Evolutionary conservation across 225 moss, liverwort and hornwort genomes (phyloP).

Genomic region (Lunularia cruciata): DNA sequence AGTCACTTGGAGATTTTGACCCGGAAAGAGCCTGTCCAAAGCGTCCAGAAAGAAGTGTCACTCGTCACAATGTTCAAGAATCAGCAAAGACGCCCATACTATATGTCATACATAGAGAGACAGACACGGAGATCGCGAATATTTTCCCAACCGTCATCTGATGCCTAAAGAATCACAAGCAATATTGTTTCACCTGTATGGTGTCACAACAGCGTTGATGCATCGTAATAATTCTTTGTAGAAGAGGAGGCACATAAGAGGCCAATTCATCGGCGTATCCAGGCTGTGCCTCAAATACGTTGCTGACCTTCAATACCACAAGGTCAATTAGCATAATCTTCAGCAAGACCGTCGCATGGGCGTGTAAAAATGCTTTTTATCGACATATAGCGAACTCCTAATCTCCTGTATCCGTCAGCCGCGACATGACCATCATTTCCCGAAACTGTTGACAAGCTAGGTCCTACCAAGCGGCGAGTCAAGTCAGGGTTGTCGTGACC

Average conservation of each 20-base stretch:
- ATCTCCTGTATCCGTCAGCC: no score
- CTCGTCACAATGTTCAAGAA: neutral
- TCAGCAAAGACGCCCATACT: no score
- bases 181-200: constrained; percentile 60
- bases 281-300: constrained; percentile 73
- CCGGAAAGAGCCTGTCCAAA: constrained; percentile 25
- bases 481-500: constrained; percentile 83
- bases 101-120: no score
- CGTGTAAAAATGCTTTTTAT: no score
- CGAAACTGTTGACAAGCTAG: neutral
- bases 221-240: constrained; percentile 67
- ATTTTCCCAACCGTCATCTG: no score
- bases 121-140: no score
- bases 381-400: no score
- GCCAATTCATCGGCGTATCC: constrained; percentile 61
- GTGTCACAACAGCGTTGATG: constrained; percentile 67
- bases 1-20: neutral
- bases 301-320: constrained; percentile 80
- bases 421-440: no score
- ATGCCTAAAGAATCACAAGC: no score
- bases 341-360: no score
- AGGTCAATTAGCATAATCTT: constrained; percentile 30
- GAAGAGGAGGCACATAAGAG: constrained; percentile 58
- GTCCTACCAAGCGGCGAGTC: constrained; percentile 69
- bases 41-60: neutral